Conservation (phyloP, 345 rosid genomes). For the Crucihimalaya himalaica region DNA sequence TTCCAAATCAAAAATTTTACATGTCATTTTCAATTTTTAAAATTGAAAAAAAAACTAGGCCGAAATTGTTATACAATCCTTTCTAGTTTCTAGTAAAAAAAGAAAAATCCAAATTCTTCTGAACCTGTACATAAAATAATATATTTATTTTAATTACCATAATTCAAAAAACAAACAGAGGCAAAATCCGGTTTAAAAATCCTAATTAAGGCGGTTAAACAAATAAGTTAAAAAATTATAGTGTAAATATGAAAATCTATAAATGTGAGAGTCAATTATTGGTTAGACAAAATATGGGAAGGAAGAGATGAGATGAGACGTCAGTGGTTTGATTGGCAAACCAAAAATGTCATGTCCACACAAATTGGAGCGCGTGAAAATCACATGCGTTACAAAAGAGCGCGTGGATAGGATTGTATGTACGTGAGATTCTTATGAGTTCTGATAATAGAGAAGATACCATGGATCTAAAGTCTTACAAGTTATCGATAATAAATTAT, state of each 20-base stretch:
- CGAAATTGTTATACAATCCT: background rate
- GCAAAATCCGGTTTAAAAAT: background rate
- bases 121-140: background rate
- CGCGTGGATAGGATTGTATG: slow-evolving; percentile 23
- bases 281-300: slow-evolving; percentile 20
- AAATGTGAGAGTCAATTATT: slow-evolving; percentile 23
- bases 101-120: background rate
- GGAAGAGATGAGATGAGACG: slow-evolving; percentile 33
- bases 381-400: background rate
- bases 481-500: slow-evolving; percentile 3
- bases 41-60: background rate
- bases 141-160: background rate
- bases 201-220: background rate
- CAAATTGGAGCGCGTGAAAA: slow-evolving; percentile 15
- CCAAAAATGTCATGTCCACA: slow-evolving; percentile 28
- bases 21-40: background rate
- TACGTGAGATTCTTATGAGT: slow-evolving; percentile 8
- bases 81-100: background rate
- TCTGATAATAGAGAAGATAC: background rate
- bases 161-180: background rate
- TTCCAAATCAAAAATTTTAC: background rate
- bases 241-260: background rate
- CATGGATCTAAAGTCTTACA: slow-evolving; percentile 30
- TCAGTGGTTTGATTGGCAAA: slow-evolving; percentile 17
- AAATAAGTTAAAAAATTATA: background rate